Conservation (phyloP, 139 green algal genomes). For the Coelastrella sp. region DNA sequence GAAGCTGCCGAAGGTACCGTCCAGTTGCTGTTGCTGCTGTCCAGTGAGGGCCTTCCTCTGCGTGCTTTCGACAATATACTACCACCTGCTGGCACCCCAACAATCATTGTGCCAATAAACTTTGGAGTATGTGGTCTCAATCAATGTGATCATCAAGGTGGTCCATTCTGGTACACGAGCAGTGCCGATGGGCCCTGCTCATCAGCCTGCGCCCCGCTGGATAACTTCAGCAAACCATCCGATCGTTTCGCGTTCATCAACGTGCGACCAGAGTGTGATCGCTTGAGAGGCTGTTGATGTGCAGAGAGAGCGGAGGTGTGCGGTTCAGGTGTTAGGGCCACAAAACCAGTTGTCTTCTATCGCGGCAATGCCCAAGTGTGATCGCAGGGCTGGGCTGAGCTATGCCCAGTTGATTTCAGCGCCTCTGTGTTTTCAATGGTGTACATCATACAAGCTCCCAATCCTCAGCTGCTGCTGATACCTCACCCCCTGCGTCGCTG, state of each 20-base stretch:
- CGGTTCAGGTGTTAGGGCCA: not conserved
- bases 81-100: not conserved
- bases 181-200: not conserved
- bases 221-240: not conserved
- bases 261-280: too few species aligned
- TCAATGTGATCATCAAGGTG: not conserved
- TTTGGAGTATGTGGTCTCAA: not conserved
- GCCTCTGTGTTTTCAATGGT: not conserved
- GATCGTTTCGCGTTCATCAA: not conserved
- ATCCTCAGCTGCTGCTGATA: not conserved
- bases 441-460: constrained; percentile 34
- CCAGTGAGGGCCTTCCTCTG: not conserved
- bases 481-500: not conserved
- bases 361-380: not conserved
- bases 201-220: not conserved
- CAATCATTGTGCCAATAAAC: not conserved
- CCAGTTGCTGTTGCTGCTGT: not conserved
- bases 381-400: not conserved
- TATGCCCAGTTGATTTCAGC: too few species aligned
- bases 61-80: not conserved
- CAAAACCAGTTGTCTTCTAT: not conserved
- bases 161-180: not conserved
- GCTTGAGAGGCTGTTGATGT: too few species aligned
- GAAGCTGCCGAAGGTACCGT: not conserved
- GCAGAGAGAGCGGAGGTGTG: too few species aligned